phyloP scores from a whole-genome alignment of 169 alveolate species.

The Plasmodium ovale region DNA sequence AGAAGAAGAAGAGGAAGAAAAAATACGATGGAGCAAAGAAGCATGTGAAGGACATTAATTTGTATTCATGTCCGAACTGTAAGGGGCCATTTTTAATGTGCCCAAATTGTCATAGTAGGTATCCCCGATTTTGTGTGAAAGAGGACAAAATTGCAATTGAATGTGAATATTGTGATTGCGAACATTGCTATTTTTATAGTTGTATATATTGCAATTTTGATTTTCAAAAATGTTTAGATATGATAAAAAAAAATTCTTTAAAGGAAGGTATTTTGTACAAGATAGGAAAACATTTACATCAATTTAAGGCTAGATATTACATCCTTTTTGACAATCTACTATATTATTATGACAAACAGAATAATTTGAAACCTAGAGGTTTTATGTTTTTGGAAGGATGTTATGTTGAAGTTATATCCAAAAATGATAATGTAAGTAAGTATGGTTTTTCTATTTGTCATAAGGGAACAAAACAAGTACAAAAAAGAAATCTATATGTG shows the following conservation, averaged over 20 bases:
- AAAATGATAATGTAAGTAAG: conserved; percentile 49
- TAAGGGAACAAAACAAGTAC: conserved; percentile 78
- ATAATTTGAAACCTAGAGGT: conserved; percentile 87
- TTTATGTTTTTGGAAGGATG: conserved; percentile 92
- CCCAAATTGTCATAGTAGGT: conserved; percentile 84
- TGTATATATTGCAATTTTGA: conserved; percentile 79
- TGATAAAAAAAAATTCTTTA: conserved; percentile 77
- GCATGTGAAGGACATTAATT: conserved; percentile 66
- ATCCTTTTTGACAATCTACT: conserved; percentile 87
- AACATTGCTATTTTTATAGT: conserved; percentile 39
- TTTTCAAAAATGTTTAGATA: conserved; percentile 76
- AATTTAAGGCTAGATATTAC: conserved; percentile 87
- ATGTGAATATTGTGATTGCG: conserved; percentile 81
- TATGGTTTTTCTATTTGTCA: conserved; percentile 87
- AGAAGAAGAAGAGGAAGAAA: conserved; percentile 62
- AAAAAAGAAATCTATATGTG: conserved; percentile 84
- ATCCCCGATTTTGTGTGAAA: conserved; percentile 79
- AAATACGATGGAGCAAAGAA: conserved; percentile 21
- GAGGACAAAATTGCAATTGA: conserved; percentile 81
- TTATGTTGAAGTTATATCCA: conserved; percentile 81
- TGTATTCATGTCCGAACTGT: conserved; percentile 86
- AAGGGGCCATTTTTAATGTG: conserved; percentile 86
- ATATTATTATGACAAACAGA: conserved; percentile 85
- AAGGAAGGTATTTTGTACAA: conserved; percentile 89
- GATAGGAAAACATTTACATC: conserved; percentile 87